These are phyloP conservation scores for Micractinium sp. DNA, from an alignment of 139 green algal genomes.

Conservation along the genomic window DNA sequence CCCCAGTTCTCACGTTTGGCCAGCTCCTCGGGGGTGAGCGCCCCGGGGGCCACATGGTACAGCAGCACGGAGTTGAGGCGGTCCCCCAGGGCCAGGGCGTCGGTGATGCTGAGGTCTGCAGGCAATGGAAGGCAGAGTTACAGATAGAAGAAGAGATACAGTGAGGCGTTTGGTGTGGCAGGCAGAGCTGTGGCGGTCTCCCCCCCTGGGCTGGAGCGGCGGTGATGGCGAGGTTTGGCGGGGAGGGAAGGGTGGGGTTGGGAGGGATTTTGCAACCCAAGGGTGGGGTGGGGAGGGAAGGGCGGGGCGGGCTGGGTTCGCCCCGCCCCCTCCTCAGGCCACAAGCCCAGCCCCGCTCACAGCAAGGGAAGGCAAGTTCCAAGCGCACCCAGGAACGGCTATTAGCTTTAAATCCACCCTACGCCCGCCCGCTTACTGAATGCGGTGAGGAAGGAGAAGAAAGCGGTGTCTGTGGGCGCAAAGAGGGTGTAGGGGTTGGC, in stretches of 20 bases:
- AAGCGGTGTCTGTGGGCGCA: constrained; percentile 42
- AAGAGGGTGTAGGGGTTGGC: constrained; percentile 28
- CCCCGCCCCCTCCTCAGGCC: not conserved
- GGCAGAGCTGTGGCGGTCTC: no score
- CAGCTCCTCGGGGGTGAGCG: not conserved
- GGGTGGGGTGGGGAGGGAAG: not conserved
- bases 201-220: no score
- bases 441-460: constrained; percentile 38
- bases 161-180: no score
- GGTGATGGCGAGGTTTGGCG: no score
- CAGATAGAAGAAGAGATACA: no score
- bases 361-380: no score
- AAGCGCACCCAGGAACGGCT: no score
- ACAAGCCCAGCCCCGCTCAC: no score
- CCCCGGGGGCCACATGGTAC: constrained; percentile 38
- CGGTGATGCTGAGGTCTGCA: constrained; percentile 33
- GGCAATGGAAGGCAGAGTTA: not conserved
- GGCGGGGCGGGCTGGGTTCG: not conserved
- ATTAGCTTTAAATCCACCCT: no score
- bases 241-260: no score
- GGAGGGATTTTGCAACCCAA: no score
- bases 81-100: constrained; percentile 42
- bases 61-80: constrained; percentile 41
- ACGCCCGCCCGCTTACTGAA: constrained; percentile 17
- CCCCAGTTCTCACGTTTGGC: constrained; percentile 1